Conservation (phyloP, 1,139 yeast genomes). For the Chernovozyma sophiae-reginae region DNA sequence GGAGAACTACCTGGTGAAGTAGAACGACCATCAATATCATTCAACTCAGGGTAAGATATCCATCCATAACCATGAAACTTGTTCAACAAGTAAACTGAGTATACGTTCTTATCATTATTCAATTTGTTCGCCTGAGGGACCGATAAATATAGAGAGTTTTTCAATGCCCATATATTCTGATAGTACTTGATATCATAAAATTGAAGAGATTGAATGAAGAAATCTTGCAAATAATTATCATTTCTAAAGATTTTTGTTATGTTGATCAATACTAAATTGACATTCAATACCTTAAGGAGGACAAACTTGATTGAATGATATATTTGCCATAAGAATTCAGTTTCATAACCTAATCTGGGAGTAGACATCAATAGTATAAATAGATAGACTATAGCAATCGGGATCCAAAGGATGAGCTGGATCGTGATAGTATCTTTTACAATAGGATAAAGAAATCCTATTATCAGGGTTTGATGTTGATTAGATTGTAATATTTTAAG, state of each 20-base stretch:
- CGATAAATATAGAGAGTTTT: not conserved
- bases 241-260: not conserved
- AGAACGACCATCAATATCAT: not conserved
- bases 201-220: not conserved
- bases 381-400: constrained; percentile 12
- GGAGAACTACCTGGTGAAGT: not conserved
- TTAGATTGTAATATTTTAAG: constrained; percentile 5
- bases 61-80: not conserved
- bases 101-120: not conserved
- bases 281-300: constrained; percentile 1
- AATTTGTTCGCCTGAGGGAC: not conserved
- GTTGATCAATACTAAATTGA: constrained; percentile 3
- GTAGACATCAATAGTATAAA: not conserved
- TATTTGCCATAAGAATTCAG: not conserved
- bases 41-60: not conserved
- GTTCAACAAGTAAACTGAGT: not conserved
- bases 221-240: constrained; percentile 3
- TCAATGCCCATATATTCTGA: not conserved
- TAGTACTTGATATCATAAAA: not conserved
- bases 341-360: not conserved
- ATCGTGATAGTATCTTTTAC: constrained; percentile 27
- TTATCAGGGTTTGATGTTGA: not conserved
- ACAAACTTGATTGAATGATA: constrained; percentile 1
- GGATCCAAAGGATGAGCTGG: constrained; percentile 34
- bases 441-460: not conserved